Conservation (phyloP, 108 stramenopile species). For the Skeletonema menzelii region DNA sequence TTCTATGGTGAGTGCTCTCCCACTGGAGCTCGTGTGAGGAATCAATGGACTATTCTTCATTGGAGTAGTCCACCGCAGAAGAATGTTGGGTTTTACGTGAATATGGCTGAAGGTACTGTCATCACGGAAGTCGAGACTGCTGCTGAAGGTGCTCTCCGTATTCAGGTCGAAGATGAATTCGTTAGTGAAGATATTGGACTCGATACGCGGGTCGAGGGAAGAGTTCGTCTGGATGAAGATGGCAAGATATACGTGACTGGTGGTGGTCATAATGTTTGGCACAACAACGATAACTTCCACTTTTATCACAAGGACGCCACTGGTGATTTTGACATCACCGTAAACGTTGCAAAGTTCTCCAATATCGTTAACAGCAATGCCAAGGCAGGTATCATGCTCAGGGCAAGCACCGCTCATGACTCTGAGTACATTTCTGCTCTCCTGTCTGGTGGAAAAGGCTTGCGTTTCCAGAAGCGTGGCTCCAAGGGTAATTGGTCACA, state of each 20-base stretch:
- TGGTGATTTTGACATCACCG: conserved; percentile 22
- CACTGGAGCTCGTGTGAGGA: conserved; percentile 9
- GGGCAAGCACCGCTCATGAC: conserved; percentile 6
- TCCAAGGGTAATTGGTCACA: not conserved
- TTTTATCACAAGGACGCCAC: conserved; percentile 9
- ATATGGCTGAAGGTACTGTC: conserved; percentile 9
- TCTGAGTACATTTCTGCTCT: not conserved
- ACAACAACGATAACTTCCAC: conserved; percentile 25
- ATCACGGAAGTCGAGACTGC: not conserved
- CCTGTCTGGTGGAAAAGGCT: not conserved
- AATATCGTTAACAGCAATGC: not conserved
- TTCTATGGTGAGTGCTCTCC: conserved; percentile 35
- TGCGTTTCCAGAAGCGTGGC: not conserved
- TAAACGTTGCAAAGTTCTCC: conserved; percentile 5
- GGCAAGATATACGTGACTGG: conserved; percentile 32
- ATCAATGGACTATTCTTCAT: conserved; percentile 10
- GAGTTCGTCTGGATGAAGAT: conserved; percentile 2
- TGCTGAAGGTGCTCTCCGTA: not conserved
- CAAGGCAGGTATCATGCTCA: conserved; percentile 38
- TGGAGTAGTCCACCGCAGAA: not conserved
- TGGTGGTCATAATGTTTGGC: conserved; percentile 21
- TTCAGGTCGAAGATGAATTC: not conserved
- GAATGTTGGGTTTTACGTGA: conserved; percentile 27
- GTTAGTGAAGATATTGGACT: not conserved
- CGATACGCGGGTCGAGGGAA: not conserved